These are phyloP conservation scores for Pythium angustatum DNA, from an alignment of 352 stramenopile genomes.

Conservation along the genomic window DNA sequence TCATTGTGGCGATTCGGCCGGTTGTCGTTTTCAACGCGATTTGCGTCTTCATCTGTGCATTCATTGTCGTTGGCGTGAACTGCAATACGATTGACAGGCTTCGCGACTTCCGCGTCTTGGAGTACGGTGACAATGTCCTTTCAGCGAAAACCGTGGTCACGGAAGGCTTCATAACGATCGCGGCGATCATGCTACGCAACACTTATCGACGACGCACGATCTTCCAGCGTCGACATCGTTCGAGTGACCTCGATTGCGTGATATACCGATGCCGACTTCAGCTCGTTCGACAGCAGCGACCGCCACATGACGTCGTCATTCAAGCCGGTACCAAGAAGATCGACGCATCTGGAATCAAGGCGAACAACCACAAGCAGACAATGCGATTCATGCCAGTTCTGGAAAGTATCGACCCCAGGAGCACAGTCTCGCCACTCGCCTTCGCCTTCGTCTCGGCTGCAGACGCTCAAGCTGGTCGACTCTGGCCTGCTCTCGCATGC, in stretches of 20 bases:
- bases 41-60: constrained; percentile 6
- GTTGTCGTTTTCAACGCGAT: constrained; percentile 12
- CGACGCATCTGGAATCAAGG: neutral
- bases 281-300: neutral
- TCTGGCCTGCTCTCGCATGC: neutral
- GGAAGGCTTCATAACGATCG: neutral
- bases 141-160: neutral
- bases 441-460: neutral
- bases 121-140: constrained; percentile 8
- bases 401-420: neutral
- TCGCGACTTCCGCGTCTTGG: constrained; percentile 12
- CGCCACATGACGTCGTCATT: neutral
- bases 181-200: neutral
- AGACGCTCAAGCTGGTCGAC: neutral
- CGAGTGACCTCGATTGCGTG: neutral
- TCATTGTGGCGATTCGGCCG: constrained; percentile 7
- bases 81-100: constrained; percentile 10
- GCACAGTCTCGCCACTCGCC: neutral
- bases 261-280: neutral
- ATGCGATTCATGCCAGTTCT: neutral
- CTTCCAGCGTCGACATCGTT: neutral
- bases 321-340: too few relatives aligned
- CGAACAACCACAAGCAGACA: neutral
- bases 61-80: constrained; percentile 4
- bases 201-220: neutral